Evolutionary conservation across 192 early-diverging fungal species (phyloP).

Genomic region (Backusella westeae): DNA sequence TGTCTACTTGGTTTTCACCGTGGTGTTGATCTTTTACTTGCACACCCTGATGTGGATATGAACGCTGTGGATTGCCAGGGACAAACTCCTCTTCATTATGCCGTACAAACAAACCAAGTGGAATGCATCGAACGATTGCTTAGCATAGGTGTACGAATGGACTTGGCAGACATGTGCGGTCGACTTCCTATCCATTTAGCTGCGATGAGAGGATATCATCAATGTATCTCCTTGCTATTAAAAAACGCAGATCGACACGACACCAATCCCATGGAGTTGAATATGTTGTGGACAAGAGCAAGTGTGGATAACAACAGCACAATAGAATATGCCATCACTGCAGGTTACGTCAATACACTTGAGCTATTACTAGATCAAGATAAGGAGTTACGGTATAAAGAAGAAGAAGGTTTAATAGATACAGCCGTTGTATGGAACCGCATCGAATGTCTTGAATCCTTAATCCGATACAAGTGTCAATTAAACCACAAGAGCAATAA

Average conservation of each 20-base stretch:
- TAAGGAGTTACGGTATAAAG: background rate
- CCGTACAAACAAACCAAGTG: conserved; percentile 2
- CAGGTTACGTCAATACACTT: conserved; percentile 8
- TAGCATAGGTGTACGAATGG: conserved; percentile 10
- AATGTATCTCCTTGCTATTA: conserved; percentile 16
- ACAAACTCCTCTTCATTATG: conserved; percentile 24
- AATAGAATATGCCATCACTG: conserved; percentile 15
- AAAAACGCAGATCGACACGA: background rate
- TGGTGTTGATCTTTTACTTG: conserved; percentile 15
- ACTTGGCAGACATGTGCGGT: conserved; percentile 10
- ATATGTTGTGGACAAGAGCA: background rate
- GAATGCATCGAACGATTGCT: conserved; percentile 7
- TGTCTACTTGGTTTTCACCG: background rate
- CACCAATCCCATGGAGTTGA: conserved; percentile 13
- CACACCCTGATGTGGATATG: conserved; percentile 11
- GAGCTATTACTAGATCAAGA: conserved; percentile 3
- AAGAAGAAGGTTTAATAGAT: background rate
- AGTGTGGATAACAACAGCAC: background rate
- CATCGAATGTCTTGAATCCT: conserved; percentile 18
- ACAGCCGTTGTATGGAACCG: conserved; percentile 29
- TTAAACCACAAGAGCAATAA: background rate
- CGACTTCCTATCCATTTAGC: conserved; percentile 24
- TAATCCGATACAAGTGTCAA: conserved; percentile 16
- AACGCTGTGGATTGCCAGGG: conserved; percentile 6
- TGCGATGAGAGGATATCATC: conserved; percentile 15